Conservation (phyloP, 345 rosid species). For the Toxicodendron radicans region DNA sequence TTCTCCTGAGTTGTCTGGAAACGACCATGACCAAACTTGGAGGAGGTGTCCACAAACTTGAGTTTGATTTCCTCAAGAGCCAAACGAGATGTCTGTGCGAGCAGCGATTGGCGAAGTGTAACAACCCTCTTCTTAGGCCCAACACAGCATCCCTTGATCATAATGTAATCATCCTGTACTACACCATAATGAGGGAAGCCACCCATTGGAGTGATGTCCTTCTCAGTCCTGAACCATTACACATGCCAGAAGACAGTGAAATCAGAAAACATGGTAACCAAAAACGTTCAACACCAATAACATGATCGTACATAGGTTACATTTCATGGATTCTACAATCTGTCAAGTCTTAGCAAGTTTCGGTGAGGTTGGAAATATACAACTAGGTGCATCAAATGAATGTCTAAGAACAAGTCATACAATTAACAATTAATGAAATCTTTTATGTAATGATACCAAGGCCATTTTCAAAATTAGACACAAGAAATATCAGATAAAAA, state of each 20-base stretch:
- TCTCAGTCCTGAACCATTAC: conserved; percentile 63
- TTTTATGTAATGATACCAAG: no score
- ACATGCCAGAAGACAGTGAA: conserved; percentile 1
- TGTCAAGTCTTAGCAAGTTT: no score
- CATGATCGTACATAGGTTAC: no score
- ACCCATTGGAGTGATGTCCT: conserved; percentile 77
- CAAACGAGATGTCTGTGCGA: conserved; percentile 69
- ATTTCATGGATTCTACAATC: no score
- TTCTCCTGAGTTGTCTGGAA: conserved; percentile 79
- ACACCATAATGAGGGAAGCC: conserved; percentile 85
- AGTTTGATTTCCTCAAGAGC: conserved; percentile 69
- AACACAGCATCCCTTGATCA: conserved; percentile 84
- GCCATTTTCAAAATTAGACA: neutral
- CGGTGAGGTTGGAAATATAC: no score
- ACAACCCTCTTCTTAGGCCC: conserved; percentile 94
- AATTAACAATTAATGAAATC: no score
- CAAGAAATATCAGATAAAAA: no score
- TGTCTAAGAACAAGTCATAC: no score
- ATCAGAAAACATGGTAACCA: neutral
- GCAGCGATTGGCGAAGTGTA: conserved; percentile 67
- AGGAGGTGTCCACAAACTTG: conserved; percentile 75
- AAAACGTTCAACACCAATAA: neutral
- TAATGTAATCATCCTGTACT: conserved; percentile 68
- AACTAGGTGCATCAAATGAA: no score
- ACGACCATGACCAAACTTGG: conserved; percentile 65